Evolutionary conservation across 129 eudicot species (phyloP), one percentile per base, ranked within the genome.

Genomic region (Artemisia argyi): DNA sequence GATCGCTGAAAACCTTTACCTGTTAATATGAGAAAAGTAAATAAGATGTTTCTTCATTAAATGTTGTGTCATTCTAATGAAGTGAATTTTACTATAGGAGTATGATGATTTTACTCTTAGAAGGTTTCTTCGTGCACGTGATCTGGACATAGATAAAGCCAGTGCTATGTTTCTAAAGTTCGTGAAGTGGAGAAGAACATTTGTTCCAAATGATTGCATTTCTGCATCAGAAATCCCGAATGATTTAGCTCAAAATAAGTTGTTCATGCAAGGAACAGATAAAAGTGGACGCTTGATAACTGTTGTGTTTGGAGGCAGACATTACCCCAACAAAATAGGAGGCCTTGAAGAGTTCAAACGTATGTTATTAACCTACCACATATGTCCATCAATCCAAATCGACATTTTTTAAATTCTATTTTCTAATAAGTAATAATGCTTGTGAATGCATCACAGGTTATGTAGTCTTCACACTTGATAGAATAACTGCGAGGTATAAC

Each of bases 71-170:
- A 24, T 30, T 11, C 44, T 14, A 61, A 26, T 28, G 44, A 61
- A 24, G 44, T 28, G 19, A 28, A 11, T 30, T 11, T 5, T 17
- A 10, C 10, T 61, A 1, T 28, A 91, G 97, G 92, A 91, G 6
- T 74, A 75, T 50, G 97, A 91, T 62, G 90, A 91, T 59, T 61
- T 63, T 16, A 86, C 79, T 20, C 19, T 91, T 47, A 76, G 96
- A 83, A 83, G 97, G 66, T 91, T 91, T 81, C 87, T 91, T 59
- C 86, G 86, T n/a, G 96, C 97, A 0, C 93, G 97, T 1, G 84
- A 91, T 75, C 81, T 75, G 1, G 86, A 91, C 73, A 51, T 81
- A n/a, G 89, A 88, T 51, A 91, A 88, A 79, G 89, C 87, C 13
- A 69, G 83, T 55, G 61, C 85, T 10, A 86, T 91, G 96, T 68